Percentiles rank a stretch among this genome's conserved stretches.
These are phyloP conservation scores for Dactylellina leptospora DNA, from an alignment of 2,329 filamentous ascomycete species.

Conservation along the genomic window DNA sequence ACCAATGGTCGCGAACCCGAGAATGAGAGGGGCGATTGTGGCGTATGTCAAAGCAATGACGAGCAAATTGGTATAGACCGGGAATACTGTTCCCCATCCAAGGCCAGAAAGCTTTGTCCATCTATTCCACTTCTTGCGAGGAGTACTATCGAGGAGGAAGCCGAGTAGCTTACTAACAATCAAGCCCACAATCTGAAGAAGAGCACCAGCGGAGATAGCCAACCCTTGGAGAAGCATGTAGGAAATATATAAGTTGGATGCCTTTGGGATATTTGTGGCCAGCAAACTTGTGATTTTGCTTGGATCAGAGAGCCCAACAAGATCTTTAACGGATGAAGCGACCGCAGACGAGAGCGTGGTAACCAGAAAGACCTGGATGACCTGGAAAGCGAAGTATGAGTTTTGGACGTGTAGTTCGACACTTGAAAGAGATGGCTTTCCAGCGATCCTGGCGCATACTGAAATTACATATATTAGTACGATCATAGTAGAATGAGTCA, in stretches of 20 bases:
- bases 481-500: neutral
- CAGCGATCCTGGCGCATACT: conserved; percentile 76
- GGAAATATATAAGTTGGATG: conserved; percentile 92
- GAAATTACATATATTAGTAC: conserved; percentile 62
- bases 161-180: conserved; percentile 78
- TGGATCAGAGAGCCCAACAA: conserved; percentile 71
- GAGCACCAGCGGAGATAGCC: conserved; percentile 75
- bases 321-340: conserved; percentile 69
- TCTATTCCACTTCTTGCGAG: conserved; percentile 79
- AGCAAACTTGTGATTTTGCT: conserved; percentile 70
- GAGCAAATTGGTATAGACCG: conserved; percentile 80
- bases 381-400: conserved; percentile 88
- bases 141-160: conserved; percentile 77
- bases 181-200: conserved; percentile 79
- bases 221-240: conserved; percentile 95
- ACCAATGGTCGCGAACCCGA: conserved; percentile 81
- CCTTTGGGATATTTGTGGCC: conserved; percentile 77
- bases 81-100: conserved; percentile 84
- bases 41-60: conserved; percentile 87
- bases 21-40: conserved; percentile 83
- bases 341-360: conserved; percentile 84
- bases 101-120: conserved; percentile 78
- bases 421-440: conserved; percentile 79
- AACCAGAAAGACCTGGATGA: conserved; percentile 90
- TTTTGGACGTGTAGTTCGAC: conserved; percentile 91